Percentiles rank a stretch among this genome's conserved stretches.
phyloP scores from a whole-genome alignment of 208 protist species.

The Strigomonas culicis region DNA sequence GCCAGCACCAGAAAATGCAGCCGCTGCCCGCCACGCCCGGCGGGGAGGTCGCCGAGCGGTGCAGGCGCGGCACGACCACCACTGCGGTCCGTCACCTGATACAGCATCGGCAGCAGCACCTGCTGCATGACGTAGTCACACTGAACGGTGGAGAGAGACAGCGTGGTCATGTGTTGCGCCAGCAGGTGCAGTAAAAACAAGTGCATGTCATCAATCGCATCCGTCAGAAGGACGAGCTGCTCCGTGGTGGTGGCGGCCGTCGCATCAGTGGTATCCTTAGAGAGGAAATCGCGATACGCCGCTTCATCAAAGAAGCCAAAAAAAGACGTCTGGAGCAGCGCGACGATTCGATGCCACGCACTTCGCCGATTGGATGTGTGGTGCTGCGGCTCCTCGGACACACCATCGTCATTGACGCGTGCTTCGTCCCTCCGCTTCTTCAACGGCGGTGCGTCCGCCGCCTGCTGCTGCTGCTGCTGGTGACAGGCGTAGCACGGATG shows the following conservation, averaged over 20 bases:
- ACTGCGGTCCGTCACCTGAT: background rate
- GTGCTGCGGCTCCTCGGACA: too few species aligned
- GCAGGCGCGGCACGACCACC: too few species aligned
- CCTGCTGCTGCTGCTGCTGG: background rate
- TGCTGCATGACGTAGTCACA: constrained; percentile 35
- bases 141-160: constrained; percentile 28
- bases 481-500: background rate
- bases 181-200: constrained; percentile 68
- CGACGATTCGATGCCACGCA: too few species aligned
- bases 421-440: background rate
- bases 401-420: too few species aligned
- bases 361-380: too few species aligned
- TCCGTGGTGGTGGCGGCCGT: background rate
- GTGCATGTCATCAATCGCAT: constrained; percentile 40
- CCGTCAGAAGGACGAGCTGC: constrained; percentile 23
- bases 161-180: constrained; percentile 51
- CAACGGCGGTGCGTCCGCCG: background rate
- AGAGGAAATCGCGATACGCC: too few species aligned
- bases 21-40: too few species aligned
- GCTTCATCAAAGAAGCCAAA: too few species aligned
- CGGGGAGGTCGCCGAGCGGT: too few species aligned
- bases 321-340: too few species aligned
- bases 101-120: constrained; percentile 13
- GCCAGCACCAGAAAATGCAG: too few species aligned
- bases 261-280: too few species aligned